Conservation (phyloP, 192 early-diverging fungal species). For the Nowakowskiella sp. region DNA sequence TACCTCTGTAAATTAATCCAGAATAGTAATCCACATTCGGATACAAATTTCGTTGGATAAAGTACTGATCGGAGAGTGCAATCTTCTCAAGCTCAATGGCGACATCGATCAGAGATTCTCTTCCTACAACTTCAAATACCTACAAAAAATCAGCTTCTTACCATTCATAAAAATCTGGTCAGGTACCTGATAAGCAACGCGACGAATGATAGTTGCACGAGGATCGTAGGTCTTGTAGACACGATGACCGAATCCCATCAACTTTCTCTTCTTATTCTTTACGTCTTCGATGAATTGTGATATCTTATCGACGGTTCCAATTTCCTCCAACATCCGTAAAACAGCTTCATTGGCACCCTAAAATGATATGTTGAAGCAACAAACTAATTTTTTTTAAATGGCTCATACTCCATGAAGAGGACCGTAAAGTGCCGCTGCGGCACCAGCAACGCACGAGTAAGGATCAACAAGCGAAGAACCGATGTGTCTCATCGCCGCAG, state of each 20-base stretch:
- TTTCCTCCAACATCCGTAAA: conserved; percentile 57
- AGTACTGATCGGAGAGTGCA: conserved; percentile 55
- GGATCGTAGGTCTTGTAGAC: conserved; percentile 65
- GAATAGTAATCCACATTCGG: conserved; percentile 52
- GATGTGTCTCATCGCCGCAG: conserved; percentile 61
- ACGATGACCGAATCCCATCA: conserved; percentile 58
- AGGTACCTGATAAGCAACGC: conserved; percentile 50
- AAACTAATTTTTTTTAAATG: conserved; percentile 17
- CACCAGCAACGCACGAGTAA: conserved; percentile 52
- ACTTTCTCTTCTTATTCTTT: conserved; percentile 45
- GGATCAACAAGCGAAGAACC: conserved; percentile 52
- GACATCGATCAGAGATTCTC: conserved; percentile 52
- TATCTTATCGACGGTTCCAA: conserved; percentile 49
- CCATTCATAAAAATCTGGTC: too few species aligned
- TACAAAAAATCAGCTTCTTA: conserved; percentile 7
- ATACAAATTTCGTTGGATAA: conserved; percentile 54
- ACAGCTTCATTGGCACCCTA: conserved; percentile 38
- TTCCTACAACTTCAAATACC: conserved; percentile 57
- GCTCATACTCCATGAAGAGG: conserved; percentile 56
- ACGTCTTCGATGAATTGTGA: conserved; percentile 51
- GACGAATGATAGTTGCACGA: conserved; percentile 51
- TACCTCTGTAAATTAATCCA: too few species aligned
- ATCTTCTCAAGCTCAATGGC: conserved; percentile 53
- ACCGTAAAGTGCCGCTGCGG: conserved; percentile 58
- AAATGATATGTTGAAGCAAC: conserved; percentile 18